A percentile compares a stretch with the other conserved stretches of the same genome.
Evolutionary conservation across 2,329 filamentous ascomycete genomes (phyloP).

Genomic region (Curvularia spicifera): DNA sequence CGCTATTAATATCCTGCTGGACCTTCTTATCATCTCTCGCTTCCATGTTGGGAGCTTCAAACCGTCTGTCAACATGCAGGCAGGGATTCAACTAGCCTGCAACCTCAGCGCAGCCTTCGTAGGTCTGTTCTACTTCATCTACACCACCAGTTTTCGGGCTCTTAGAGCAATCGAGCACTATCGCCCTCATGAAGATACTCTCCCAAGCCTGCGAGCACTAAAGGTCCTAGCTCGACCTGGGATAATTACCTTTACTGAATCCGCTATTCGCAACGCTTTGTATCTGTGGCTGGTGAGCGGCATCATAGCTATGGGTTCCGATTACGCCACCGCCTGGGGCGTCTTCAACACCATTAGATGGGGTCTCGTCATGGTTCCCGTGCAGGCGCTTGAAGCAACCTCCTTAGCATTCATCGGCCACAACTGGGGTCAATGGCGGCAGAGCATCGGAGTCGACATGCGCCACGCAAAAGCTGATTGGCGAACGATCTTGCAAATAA

Average conservation of each 20-base stretch:
- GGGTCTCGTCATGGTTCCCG: slow-evolving; percentile 76
- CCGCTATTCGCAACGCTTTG: slow-evolving; percentile 69
- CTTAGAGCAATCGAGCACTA: neutral
- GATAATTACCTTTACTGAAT: slow-evolving; percentile 66
- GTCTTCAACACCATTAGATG: slow-evolving; percentile 77
- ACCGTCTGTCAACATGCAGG: slow-evolving; percentile 70
- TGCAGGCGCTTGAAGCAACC: slow-evolving; percentile 70
- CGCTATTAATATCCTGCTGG: slow-evolving; percentile 69
- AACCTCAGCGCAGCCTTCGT: slow-evolving; percentile 40
- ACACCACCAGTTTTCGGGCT: slow-evolving; percentile 39
- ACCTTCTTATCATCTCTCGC: slow-evolving; percentile 69
- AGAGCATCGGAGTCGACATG: slow-evolving; percentile 33
- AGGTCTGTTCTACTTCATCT: slow-evolving; percentile 67
- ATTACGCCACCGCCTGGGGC: slow-evolving; percentile 75
- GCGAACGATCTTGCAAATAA: neutral
- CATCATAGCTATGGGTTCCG: slow-evolving; percentile 67
- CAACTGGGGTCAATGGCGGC: slow-evolving; percentile 64
- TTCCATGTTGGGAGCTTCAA: slow-evolving; percentile 64
- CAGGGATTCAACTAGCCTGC: slow-evolving; percentile 67
- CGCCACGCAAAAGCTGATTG: slow-evolving; percentile 36
- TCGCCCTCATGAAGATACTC: slow-evolving; percentile 3
- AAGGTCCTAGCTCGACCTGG: slow-evolving; percentile 63
- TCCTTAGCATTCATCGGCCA: slow-evolving; percentile 71
- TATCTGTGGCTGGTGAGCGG: slow-evolving; percentile 73
- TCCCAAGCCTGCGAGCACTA: slow-evolving; percentile 53